Percentiles rank a stretch among this genome's conserved stretches.
Evolutionary conservation across 371 early-diverging fungal species (phyloP).

Genomic region (Actinomortierella wolfii): DNA sequence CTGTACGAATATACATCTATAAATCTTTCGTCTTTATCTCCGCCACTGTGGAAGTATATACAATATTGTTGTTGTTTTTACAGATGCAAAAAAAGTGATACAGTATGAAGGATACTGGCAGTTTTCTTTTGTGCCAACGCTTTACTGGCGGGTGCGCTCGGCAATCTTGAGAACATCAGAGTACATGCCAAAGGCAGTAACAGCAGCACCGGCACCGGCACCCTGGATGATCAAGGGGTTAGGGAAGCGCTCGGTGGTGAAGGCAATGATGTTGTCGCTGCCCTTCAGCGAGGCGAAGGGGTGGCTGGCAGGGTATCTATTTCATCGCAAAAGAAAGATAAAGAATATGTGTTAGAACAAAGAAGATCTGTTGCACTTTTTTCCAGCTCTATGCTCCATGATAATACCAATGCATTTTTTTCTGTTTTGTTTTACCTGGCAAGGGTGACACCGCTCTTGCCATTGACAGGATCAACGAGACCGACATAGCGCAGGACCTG

Average conservation of each 20-base stretch:
- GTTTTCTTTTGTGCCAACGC: not conserved
- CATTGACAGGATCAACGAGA: slow-evolving; percentile 75
- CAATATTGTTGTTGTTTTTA: too few relatives aligned
- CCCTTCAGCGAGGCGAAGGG: slow-evolving; percentile 95
- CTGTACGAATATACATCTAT: not conserved
- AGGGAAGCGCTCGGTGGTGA: slow-evolving; percentile 93
- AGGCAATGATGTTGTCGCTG: slow-evolving; percentile 96
- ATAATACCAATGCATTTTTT: not conserved
- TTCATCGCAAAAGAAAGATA: not conserved
- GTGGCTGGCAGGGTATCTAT: slow-evolving; percentile 82
- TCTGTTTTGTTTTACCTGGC: slow-evolving; percentile 52
- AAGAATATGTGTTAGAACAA: not conserved
- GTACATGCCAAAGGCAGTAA: slow-evolving; percentile 96
- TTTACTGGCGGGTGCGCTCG: slow-evolving; percentile 56
- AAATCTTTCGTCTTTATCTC: too few relatives aligned
- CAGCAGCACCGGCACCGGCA: slow-evolving; percentile 96
- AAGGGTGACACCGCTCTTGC: slow-evolving; percentile 78
- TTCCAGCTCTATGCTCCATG: not conserved
- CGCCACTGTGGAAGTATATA: too few relatives aligned
- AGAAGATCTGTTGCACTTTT: not conserved
- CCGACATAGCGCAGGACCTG: slow-evolving; percentile 94
- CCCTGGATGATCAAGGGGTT: slow-evolving; percentile 95
- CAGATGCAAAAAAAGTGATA: too few relatives aligned
- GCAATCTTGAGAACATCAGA: slow-evolving; percentile 85
- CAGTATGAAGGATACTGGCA: too few relatives aligned